A percentile compares a stretch with the other conserved stretches of the same genome.
Evolutionary conservation across 345 rosid genomes (phyloP).

Genomic region (Sonneratia caseolaris): DNA sequence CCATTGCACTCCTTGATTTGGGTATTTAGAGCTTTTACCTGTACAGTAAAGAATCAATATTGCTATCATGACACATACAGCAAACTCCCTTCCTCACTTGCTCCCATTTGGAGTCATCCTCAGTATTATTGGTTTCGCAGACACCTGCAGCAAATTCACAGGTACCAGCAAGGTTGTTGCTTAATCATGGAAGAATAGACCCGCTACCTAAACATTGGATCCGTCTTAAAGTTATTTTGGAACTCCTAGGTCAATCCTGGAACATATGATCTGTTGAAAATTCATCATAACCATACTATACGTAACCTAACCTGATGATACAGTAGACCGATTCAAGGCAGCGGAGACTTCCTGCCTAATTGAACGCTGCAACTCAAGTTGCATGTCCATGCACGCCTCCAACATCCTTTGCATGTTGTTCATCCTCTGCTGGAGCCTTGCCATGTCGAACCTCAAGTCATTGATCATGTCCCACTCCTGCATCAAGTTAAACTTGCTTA

Average conservation of each 20-base stretch:
- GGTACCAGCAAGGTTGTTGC: not conserved
- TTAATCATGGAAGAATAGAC: constrained; percentile 9
- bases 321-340: constrained; percentile 57
- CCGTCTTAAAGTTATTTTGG: not conserved
- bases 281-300: not conserved
- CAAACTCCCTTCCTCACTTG: constrained; percentile 75
- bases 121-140: constrained; percentile 20
- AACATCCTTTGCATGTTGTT: constrained; percentile 84
- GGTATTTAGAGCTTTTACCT: constrained; percentile 32
- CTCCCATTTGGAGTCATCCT: constrained; percentile 60
- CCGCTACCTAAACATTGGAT: not conserved
- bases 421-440: constrained; percentile 88
- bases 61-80: constrained; percentile 58
- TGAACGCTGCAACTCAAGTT: constrained; percentile 85
- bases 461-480: constrained; percentile 83
- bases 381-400: constrained; percentile 99
- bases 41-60: constrained; percentile 74
- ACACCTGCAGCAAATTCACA: constrained; percentile 29
- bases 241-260: not conserved
- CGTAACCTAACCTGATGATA: constrained; percentile 38
- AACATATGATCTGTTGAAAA: not conserved
- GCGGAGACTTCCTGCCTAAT: constrained; percentile 87
- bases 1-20: not conserved
- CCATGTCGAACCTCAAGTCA: constrained; percentile 88
- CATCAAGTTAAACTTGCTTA: constrained; percentile 10